Base-by-base conservation (phyloP, 2,329 filamentous ascomycete species). In the Alternaria sp. region DNA sequence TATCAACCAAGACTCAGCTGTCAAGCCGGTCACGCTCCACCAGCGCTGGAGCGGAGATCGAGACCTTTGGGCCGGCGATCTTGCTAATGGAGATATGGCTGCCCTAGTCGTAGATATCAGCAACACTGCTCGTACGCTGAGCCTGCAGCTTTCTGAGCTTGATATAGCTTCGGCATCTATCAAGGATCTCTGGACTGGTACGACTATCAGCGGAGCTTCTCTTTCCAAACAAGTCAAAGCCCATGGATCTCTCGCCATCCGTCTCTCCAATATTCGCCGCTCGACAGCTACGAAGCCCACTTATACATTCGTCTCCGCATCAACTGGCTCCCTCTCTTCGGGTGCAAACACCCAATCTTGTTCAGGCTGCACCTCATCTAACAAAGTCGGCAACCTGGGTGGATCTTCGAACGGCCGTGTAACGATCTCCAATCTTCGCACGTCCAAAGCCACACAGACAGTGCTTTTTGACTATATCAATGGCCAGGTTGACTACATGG, bases 401-500 rank as follows among this genome's bases (percentile, higher is more conserved):
- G 67, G 65, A 3, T 48, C 63, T 9, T 63, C 60, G 2, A 64
- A 64, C 34, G 65, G 65, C 16, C 52, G 57, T 18, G 34, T 68
- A 14, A 68, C 65, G 11, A 57, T 70, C 14, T 64, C 61, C 40
- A 70, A 70, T 32, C 64, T 68, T 12, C 65, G 64, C 46, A 68
- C 64, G 3, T 65, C 64, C 18, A 55, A 64, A 18, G 58, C 62
- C 2, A 68, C 64, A 6, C 67, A 68, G 14, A 53, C 45, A 12
- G 62, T 70, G 8, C 60, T 51, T 4, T 63, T 70, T 18, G 67
- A 70, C 46, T 70, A 68, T 30, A 53, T 68, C 54, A 68, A 70
- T 50, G 59, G 56, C 9, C 60, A 70, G 10, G 60, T 70, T 3
- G 67, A 65, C 11, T 69, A 65, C 34, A 44, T 65, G 54, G 64